Evolutionary conservation across 140 eudicot genomes (phyloP).

Genomic region (Stevia rebaudiana): DNA sequence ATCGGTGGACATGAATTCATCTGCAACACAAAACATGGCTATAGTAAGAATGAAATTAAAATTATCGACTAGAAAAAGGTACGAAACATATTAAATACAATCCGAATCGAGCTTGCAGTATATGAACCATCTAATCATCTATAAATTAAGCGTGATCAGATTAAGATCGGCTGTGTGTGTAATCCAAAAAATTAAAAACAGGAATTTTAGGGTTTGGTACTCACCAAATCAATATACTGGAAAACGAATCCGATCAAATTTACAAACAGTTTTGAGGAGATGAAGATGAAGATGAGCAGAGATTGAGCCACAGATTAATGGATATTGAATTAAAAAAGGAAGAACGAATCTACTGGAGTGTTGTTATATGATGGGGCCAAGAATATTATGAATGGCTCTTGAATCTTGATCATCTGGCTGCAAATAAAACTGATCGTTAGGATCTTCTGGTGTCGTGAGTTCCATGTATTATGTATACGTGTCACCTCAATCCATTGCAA

Average conservation of each 20-base stretch:
- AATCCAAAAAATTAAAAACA: neutral
- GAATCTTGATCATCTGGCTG: constrained; percentile 16
- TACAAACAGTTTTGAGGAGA: neutral
- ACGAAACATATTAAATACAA: neutral
- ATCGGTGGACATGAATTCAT: constrained; percentile 12
- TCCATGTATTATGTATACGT: neutral
- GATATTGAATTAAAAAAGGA: neutral
- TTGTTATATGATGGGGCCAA: constrained; percentile 27
- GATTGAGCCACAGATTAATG: constrained; percentile 12
- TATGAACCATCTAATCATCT: neutral
- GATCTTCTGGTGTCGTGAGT: neutral
- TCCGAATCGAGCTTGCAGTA: neutral
- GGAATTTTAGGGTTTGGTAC: neutral
- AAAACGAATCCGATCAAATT: neutral
- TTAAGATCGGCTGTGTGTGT: neutral
- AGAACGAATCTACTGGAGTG: constrained; percentile 9
- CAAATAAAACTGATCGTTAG: neutral
- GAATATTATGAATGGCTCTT: constrained; percentile 48
- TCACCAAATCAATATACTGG: constrained; percentile 1
- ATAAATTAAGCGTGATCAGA: neutral
- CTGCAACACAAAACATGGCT: constrained; percentile 20
- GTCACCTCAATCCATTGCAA: constrained; percentile 25
- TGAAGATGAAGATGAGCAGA: neutral
- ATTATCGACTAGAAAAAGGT: neutral
- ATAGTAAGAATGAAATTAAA: neutral